These are phyloP conservation scores for Pseudozyma tsukubaensis DNA, from an alignment of 1,284 basidiomycete genomes.

Conservation along the genomic window DNA sequence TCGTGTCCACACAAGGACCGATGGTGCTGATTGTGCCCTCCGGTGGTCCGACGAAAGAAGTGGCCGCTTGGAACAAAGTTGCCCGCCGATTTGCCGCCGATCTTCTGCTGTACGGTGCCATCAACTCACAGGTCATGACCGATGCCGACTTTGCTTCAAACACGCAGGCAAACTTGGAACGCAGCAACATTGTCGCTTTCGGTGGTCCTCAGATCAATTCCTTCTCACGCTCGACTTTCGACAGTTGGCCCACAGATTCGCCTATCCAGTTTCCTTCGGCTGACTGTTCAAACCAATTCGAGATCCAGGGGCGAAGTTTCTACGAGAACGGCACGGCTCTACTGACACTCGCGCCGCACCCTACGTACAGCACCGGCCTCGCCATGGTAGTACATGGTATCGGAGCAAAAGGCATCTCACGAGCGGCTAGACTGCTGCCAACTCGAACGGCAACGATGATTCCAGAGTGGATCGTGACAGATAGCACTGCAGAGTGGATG, in stretches of 20 bases:
- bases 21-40: conserved; percentile 42
- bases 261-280: conserved; percentile 26
- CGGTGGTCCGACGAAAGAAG: conserved; percentile 2
- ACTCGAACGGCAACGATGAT: conserved; percentile 48
- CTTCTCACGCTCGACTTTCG: conserved; percentile 16
- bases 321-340: conserved; percentile 29
- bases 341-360: conserved; percentile 31
- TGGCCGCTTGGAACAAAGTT: conserved; percentile 19
- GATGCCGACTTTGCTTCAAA: conserved; percentile 21
- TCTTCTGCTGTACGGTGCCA: conserved; percentile 35
- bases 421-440: conserved; percentile 45
- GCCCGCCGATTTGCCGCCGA: conserved; percentile 40
- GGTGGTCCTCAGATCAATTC: conserved; percentile 45
- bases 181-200: conserved; percentile 35
- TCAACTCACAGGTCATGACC: conserved; percentile 44
- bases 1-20: conserved; percentile 31
- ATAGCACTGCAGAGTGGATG: conserved; percentile 31
- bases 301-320: conserved; percentile 36
- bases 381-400: conserved; percentile 38
- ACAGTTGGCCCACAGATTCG: conserved; percentile 14
- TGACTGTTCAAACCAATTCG: conserved; percentile 26
- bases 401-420: conserved; percentile 24
- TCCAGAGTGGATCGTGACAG: conserved; percentile 51
- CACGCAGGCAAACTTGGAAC: background rate
- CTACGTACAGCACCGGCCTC: conserved; percentile 7